A percentile compares a stretch with the other conserved stretches of the same genome.
Conservation (phyloP, 306 rosid species). For the Cyclanthera cordifolia region DNA sequence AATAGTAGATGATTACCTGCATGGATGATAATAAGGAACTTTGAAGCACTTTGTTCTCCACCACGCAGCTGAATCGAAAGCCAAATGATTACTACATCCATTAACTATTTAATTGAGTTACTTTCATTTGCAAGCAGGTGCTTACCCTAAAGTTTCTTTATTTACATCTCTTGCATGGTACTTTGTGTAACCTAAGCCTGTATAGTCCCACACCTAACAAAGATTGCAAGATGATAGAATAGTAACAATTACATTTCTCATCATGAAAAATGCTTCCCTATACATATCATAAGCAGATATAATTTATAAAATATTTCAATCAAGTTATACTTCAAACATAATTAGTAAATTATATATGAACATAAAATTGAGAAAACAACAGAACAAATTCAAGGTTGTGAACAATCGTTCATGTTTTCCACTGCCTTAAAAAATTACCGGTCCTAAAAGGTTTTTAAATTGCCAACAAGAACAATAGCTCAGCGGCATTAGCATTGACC, state of each 20-base stretch:
- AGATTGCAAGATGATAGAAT: constrained; percentile 1
- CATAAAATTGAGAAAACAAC: no score
- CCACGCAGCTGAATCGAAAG: constrained; percentile 57
- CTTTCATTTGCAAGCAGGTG: not conserved
- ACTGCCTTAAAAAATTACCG: not conserved
- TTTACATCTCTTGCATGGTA: constrained; percentile 69
- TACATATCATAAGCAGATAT: not conserved
- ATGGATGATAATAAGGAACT: constrained; percentile 61
- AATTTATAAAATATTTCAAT: not conserved
- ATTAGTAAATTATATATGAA: not conserved
- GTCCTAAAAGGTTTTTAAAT: not conserved
- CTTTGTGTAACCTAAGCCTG: constrained; percentile 78
- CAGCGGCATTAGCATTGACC: no score
- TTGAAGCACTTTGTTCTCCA: constrained; percentile 80
- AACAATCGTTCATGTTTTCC: not conserved
- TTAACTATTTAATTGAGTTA: constrained; percentile 20
- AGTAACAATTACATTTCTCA: not conserved
- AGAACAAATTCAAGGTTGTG: not conserved
- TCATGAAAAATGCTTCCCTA: not conserved
- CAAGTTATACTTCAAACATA: not conserved
- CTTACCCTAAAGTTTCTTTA: constrained; percentile 82
- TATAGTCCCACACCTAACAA: constrained; percentile 83
- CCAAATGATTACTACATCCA: constrained; percentile 17
- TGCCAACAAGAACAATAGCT: no score
- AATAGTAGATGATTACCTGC: constrained; percentile 39